Evolutionary conservation across 371 early-diverging fungal genomes (phyloP).

Genomic region (Batkoa obscura): DNA sequence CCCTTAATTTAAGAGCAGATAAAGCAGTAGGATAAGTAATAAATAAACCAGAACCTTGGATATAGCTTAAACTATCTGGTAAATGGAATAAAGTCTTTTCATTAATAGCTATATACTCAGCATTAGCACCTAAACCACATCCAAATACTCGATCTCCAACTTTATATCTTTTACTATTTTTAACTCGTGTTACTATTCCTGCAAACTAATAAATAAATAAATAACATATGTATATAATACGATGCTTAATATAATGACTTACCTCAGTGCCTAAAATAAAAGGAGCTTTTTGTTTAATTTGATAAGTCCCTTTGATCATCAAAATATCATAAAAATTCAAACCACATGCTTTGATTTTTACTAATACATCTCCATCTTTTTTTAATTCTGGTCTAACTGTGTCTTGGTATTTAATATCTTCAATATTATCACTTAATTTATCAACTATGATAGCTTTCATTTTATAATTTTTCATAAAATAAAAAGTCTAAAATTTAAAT

Average conservation of each 20-base stretch:
- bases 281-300: slow-evolving; percentile 60
- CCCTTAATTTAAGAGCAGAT: slow-evolving; percentile 49
- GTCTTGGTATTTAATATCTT: not conserved
- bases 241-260: slow-evolving; percentile 1
- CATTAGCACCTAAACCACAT: slow-evolving; percentile 39
- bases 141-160: slow-evolving; percentile 68
- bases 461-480: too few species aligned
- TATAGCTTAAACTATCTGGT: slow-evolving; percentile 44
- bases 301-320: slow-evolving; percentile 67
- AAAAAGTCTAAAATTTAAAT: too few species aligned
- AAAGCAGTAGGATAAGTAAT: slow-evolving; percentile 72
- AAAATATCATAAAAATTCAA: slow-evolving; percentile 73
- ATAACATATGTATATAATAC: not conserved
- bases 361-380: slow-evolving; percentile 35
- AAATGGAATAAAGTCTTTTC: slow-evolving; percentile 30
- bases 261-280: slow-evolving; percentile 68
- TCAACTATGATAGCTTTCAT: not conserved
- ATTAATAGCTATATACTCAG: slow-evolving; percentile 36
- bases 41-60: slow-evolving; percentile 58
- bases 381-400: not conserved
- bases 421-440: not conserved
- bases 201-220: slow-evolving; percentile 22
- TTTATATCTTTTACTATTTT: slow-evolving; percentile 25
- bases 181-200: slow-evolving; percentile 23
- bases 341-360: slow-evolving; percentile 51